Base-by-base conservation (phyloP, 1,284 basidiomycete species). In the Exobasidium cylindrosporum region DNA sequence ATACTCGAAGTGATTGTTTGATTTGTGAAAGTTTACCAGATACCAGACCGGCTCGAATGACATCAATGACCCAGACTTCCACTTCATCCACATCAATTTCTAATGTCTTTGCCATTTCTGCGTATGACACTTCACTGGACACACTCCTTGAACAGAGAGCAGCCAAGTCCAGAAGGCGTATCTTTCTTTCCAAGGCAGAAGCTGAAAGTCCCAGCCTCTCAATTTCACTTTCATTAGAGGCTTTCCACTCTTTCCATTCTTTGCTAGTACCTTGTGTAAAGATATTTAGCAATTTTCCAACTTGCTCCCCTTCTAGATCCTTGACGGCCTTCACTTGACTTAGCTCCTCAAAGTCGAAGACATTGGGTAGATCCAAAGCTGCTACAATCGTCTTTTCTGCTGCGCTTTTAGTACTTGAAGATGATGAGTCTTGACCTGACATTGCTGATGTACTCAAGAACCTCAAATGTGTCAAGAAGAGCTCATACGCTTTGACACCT, bases 31-130 rank as follows among this genome's bases (percentile, higher is more conserved):
- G 67, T 61, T 78, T 78, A 24, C 77, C 77, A 0, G 60, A 61
- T 1, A 78, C 77, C 13, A 79, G 60, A 4, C 77, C 77, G 14
- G 76, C 77, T 10, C 77, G 72, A 50, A 79, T 78, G 31, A 79
- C 76, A 45, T 79, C 77, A 54, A 79, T 79, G n/a, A 79, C 73
- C 77, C 77, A 78, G 14, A 63, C 46, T 66, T 79, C 77, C 3
- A 79, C 77, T n/a, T 77, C 72, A 31, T 67, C 66, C 26, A 64
- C 54, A 3, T 45, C 29, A 23, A 77, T 65, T 14, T 65, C 47
- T 43, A 78, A 62, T 26, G 64, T 63, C 23, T 60, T 28, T 4
- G 76, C 71, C 21, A 79, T 77, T 44, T 63, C 57, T 3, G 59
- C 31, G 66, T 79, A 79, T 5, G 67, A 47, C 2, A 79, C 77